Percentiles rank a stretch among this genome's conserved stretches.
These are phyloP conservation scores for Cladosporium phlei DNA, from an alignment of 2,329 filamentous ascomycete species.

Conservation along the genomic window DNA sequence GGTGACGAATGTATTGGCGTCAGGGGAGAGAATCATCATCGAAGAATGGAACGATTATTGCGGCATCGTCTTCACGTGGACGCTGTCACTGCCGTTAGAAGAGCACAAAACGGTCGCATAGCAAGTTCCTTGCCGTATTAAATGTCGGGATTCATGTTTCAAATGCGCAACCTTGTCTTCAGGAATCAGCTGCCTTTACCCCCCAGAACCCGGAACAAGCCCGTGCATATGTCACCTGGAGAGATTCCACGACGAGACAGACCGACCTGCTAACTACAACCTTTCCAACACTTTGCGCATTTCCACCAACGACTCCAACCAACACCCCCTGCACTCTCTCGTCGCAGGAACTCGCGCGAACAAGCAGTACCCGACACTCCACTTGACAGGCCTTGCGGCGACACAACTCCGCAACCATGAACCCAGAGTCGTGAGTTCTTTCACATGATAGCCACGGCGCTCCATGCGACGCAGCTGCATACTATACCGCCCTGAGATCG, in stretches of 20 bases:
- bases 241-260: constrained; percentile 14
- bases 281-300: neutral
- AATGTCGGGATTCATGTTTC: neutral
- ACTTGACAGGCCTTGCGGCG: constrained; percentile 8
- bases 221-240: too few species aligned
- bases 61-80: too few species aligned
- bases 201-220: too few species aligned
- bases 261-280: constrained; percentile 4
- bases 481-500: constrained; percentile 7
- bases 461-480: constrained; percentile 18
- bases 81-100: too few species aligned
- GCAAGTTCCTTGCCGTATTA: neutral
- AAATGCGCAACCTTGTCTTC: constrained; percentile 6
- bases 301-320: neutral
- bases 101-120: neutral
- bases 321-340: neutral
- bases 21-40: too few species aligned
- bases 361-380: neutral
- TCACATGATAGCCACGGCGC: constrained; percentile 18
- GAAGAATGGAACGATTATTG: too few species aligned
- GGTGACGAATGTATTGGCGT: too few species aligned
- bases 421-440: constrained; percentile 79
- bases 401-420: constrained; percentile 52
- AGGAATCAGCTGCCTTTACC: too few species aligned
- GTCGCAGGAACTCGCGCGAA: neutral